Conservation (phyloP, 139 green algal genomes). For the Chlorella sorokiniana region DNA sequence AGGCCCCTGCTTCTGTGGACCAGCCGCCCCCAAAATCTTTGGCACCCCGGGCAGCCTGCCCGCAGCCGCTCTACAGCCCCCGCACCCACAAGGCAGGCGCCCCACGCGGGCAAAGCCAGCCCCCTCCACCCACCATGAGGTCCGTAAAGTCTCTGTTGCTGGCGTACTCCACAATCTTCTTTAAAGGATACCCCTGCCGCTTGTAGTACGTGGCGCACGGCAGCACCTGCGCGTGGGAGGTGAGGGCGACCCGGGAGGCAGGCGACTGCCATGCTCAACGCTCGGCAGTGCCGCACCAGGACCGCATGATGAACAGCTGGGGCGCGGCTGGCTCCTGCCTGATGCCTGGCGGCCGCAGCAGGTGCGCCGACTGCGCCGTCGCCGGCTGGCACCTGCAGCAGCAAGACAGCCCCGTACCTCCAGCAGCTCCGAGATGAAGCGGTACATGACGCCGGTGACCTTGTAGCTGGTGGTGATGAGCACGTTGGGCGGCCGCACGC, state of each 20-base stretch:
- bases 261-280: too few relatives aligned
- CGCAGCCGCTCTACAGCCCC: too few relatives aligned
- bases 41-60: not conserved
- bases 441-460: constrained; percentile 80
- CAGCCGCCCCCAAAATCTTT: not conserved
- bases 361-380: not conserved
- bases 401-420: constrained; percentile 40
- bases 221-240: constrained; percentile 56
- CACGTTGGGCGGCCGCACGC: constrained; percentile 78
- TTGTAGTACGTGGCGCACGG: constrained; percentile 89
- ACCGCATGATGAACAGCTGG: too few relatives aligned
- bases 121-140: constrained; percentile 52
- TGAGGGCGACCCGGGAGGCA: not conserved
- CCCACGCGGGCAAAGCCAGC: too few relatives aligned
- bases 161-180: constrained; percentile 91
- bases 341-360: not conserved
- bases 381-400: not conserved
- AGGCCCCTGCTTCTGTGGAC: too few relatives aligned
- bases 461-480: constrained; percentile 91
- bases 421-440: constrained; percentile 86
- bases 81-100: not conserved
- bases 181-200: constrained; percentile 80
- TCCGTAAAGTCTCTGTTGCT: constrained; percentile 79
- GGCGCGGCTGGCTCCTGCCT: too few relatives aligned
- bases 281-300: too few relatives aligned